These are phyloP conservation scores for Antrodiella citrinella DNA, from an alignment of 768 basidiomycete genomes.

Conservation along the genomic window DNA sequence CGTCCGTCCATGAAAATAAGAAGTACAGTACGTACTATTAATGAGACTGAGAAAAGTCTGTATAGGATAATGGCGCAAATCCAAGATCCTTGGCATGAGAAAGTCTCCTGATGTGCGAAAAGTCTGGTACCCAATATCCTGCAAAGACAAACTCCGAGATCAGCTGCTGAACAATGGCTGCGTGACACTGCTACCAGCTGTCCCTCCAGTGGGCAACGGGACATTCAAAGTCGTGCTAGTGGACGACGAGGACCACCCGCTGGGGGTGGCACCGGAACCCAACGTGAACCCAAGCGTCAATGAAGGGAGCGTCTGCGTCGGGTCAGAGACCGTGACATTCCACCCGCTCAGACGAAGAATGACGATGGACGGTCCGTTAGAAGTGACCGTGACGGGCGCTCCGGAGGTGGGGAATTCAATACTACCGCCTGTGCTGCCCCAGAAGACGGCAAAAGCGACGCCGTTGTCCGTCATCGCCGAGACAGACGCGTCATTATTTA, in stretches of 20 bases:
- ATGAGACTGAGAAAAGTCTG: too few species aligned
- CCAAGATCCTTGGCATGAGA: too few species aligned
- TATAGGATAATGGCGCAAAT: too few species aligned
- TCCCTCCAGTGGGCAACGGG: conserved; percentile 34
- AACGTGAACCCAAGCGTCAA: conserved; percentile 31
- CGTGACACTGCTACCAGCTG: conserved; percentile 40
- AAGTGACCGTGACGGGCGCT: conserved; percentile 25
- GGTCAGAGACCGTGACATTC: conserved; percentile 51
- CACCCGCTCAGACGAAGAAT: conserved; percentile 35
- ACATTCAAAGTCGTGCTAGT: conserved; percentile 26
- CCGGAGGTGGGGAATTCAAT: conserved; percentile 25
- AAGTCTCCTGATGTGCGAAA: too few species aligned
- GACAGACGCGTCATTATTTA: conserved; percentile 39
- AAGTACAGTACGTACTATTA: too few species aligned
- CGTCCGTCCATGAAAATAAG: too few species aligned
- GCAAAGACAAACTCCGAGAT: too few species aligned
- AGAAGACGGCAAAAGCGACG: conserved; percentile 42
- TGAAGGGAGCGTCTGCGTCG: conserved; percentile 41
- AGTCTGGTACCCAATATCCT: too few species aligned
- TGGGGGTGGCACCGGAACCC: conserved; percentile 15
- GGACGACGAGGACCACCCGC: conserved; percentile 18
- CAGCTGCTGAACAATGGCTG: not conserved
- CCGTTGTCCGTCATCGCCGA: conserved; percentile 43
- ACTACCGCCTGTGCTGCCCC: conserved; percentile 39
- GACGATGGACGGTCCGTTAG: conserved; percentile 34